Percentiles rank a stretch among this genome's conserved stretches.
Conservation (phyloP, 2,329 filamentous ascomycete genomes). For the Periconia digitata region DNA sequence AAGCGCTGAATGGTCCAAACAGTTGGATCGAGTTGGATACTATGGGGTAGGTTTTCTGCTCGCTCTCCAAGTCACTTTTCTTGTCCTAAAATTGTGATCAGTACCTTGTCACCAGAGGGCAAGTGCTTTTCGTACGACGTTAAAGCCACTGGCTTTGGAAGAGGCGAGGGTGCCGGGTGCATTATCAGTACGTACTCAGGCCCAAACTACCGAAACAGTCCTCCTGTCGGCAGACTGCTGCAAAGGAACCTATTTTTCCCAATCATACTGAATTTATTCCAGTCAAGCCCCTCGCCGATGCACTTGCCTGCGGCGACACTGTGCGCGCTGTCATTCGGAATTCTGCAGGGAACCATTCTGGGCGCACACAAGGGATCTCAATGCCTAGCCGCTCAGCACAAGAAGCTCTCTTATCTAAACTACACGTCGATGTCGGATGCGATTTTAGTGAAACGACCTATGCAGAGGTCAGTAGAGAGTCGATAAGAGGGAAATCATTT, state of each 20-base stretch:
- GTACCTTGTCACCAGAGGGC: conserved; percentile 15
- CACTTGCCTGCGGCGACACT: neutral
- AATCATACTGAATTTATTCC: no score
- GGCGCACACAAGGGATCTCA: conserved; percentile 44
- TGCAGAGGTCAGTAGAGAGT: no score
- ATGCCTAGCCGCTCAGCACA: conserved; percentile 59
- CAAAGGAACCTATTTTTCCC: no score
- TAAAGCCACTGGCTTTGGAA: neutral
- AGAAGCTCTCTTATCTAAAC: conserved; percentile 18
- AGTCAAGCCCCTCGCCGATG: neutral
- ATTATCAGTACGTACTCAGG: no score
- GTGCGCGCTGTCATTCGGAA: neutral
- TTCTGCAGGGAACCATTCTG: neutral
- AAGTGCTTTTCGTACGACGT: neutral
- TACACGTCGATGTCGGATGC: conserved; percentile 24
- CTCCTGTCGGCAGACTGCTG: no score
- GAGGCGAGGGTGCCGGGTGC: neutral
- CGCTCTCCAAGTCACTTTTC: no score
- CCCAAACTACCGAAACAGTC: no score
- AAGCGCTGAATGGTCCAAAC: no score
- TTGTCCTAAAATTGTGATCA: no score
- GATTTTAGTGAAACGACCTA: conserved; percentile 27
- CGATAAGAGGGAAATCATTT: no score
- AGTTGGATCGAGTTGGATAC: conserved; percentile 24
- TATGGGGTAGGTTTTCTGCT: no score